These are phyloP conservation scores for Pichia nakasei DNA, from an alignment of 805 yeast genomes.

Conservation along the genomic window DNA sequence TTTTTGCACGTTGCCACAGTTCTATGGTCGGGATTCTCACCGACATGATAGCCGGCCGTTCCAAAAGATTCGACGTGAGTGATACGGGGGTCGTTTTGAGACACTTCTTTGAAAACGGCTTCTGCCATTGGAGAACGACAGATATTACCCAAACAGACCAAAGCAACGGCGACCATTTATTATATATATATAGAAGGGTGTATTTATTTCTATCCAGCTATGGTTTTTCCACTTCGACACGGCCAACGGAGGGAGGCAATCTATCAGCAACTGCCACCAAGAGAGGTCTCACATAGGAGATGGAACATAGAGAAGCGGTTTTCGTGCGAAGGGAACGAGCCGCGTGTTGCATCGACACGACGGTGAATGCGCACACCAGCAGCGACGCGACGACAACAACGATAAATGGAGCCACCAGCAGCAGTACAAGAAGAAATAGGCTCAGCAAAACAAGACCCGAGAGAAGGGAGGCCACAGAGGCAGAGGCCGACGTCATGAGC, in stretches of 20 bases:
- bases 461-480: conserved; percentile 12
- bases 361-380: no score
- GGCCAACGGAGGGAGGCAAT: conserved; percentile 29
- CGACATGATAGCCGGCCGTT: conserved; percentile 76
- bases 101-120: conserved; percentile 70
- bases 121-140: conserved; percentile 99
- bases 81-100: conserved; percentile 45
- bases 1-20: conserved; percentile 57
- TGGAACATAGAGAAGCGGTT: no score
- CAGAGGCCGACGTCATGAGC: background rate
- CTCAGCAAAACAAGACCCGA: conserved; percentile 13
- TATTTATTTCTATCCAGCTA: background rate
- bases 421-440: conserved; percentile 10
- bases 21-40: conserved; percentile 74
- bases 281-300: background rate
- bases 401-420: conserved; percentile 26
- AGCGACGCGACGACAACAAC: conserved; percentile 3
- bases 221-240: conserved; percentile 10
- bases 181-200: no score
- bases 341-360: no score
- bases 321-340: no score
- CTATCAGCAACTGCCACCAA: conserved; percentile 16
- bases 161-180: conserved; percentile 48
- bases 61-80: conserved; percentile 76
- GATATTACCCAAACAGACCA: conserved; percentile 85